These are phyloP conservation scores for Penicillium desertorum DNA, from an alignment of 495 filamentous ascomycete species.

Conservation along the genomic window DNA sequence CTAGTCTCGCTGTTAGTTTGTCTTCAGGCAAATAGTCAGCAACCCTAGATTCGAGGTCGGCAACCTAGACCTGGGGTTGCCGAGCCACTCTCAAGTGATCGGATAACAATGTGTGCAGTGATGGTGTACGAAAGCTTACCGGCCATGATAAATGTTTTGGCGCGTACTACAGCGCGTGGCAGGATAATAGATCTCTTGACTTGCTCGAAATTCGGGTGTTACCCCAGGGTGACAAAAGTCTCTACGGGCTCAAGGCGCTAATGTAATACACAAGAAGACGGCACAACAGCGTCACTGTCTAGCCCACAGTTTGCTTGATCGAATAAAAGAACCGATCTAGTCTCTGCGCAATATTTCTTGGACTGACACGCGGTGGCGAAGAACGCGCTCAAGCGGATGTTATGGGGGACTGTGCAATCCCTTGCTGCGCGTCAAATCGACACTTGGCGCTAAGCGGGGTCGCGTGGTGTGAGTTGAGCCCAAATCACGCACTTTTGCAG, in stretches of 20 bases:
- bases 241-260: constrained; percentile 48
- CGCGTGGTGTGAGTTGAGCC: constrained; percentile 26
- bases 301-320: constrained; percentile 42
- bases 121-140: constrained; percentile 48
- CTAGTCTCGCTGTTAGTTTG: constrained; percentile 48
- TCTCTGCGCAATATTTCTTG: constrained; percentile 22
- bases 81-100: constrained; percentile 7
- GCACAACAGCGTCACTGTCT: constrained; percentile 32
- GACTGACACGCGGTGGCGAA: constrained; percentile 13
- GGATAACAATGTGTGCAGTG: constrained; percentile 11
- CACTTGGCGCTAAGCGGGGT: constrained; percentile 38
- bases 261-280: constrained; percentile 47
- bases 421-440: constrained; percentile 31
- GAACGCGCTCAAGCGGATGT: constrained; percentile 21
- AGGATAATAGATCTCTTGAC: constrained; percentile 20
- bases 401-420: constrained; percentile 25
- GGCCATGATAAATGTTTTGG: constrained; percentile 39
- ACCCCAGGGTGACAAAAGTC: constrained; percentile 35
- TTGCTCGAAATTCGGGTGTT: constrained; percentile 25
- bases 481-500: constrained; percentile 4
- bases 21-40: constrained; percentile 7
- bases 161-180: constrained; percentile 43
- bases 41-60: background rate
- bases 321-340: constrained; percentile 20
- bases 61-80: background rate